These are phyloP conservation scores for Quercus alba DNA, from an alignment of 306 rosid species.

Conservation along the genomic window DNA sequence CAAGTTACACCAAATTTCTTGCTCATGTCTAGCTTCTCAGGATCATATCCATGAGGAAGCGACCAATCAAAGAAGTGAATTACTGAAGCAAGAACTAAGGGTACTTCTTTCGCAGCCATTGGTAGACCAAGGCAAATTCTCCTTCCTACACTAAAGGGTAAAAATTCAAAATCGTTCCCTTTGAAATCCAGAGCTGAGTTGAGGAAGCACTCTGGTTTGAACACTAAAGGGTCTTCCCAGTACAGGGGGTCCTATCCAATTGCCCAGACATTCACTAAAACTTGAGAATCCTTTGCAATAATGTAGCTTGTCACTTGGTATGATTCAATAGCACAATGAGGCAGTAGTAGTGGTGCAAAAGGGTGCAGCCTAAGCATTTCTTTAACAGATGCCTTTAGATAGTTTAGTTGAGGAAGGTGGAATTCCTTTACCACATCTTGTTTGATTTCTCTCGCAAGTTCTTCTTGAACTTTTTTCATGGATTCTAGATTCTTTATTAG, in stretches of 20 bases:
- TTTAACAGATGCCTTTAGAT: too few relatives aligned
- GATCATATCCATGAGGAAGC: constrained; percentile 20
- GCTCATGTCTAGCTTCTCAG: constrained; percentile 1
- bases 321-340: constrained; percentile 21
- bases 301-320: constrained; percentile 19
- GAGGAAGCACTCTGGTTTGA: constrained; percentile 21
- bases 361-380: too few relatives aligned
- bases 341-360: not conserved
- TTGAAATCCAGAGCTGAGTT: constrained; percentile 13
- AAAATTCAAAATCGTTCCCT: constrained; percentile 23
- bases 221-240: not conserved
- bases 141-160: constrained; percentile 23
- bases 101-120: constrained; percentile 11
- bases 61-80: constrained; percentile 29
- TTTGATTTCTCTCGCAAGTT: constrained; percentile 8
- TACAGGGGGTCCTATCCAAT: too few relatives aligned
- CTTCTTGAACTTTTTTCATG: not conserved
- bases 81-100: constrained; percentile 13
- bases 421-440: constrained; percentile 5
- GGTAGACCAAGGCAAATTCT: constrained; percentile 30
- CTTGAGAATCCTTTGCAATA: constrained; percentile 13
- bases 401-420: not conserved
- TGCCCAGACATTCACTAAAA: constrained; percentile 22
- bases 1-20: constrained; percentile 7
- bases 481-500: constrained; percentile 5